A percentile compares a stretch with the other conserved stretches of the same genome.
Evolutionary conservation across 2,329 filamentous ascomycete species (phyloP).

Genomic region (Drechslerella stenobrocha): DNA sequence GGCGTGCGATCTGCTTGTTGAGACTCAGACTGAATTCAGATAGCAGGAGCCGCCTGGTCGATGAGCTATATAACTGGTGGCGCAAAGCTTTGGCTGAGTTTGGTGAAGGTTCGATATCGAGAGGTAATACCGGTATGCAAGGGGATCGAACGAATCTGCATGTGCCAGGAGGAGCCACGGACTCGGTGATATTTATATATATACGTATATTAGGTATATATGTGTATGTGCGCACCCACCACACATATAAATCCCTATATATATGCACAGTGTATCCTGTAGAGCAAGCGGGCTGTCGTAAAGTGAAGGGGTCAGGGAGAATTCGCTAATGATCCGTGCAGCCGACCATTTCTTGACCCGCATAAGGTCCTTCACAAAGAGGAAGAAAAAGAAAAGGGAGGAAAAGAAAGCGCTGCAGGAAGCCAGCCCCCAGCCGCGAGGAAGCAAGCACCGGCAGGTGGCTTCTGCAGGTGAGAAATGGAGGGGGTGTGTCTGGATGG

Average conservation of each 20-base stretch:
- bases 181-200: no score
- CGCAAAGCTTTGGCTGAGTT: no score
- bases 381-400: slow-evolving; percentile 11
- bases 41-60: no score
- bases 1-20: no score
- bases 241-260: no score
- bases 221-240: slow-evolving; percentile 31
- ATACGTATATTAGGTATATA: slow-evolving; percentile 30
- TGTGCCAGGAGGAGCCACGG: no score
- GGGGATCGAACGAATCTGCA: no score
- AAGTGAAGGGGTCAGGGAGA: slow-evolving; percentile 40
- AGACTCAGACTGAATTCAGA: no score
- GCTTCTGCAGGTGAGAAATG: slow-evolving; percentile 42
- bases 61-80: no score
- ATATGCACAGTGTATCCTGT: slow-evolving; percentile 41
- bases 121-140: no score
- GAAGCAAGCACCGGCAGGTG: slow-evolving; percentile 43
- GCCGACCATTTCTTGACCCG: slow-evolving; percentile 37
- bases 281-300: slow-evolving; percentile 31
- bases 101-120: no score
- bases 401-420: background rate
- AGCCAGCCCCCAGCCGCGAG: background rate
- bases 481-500: slow-evolving; percentile 23
- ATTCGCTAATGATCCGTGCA: slow-evolving; percentile 48
- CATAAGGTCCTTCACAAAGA: slow-evolving; percentile 40